These are phyloP conservation scores for Termitomyces sp. DNA, from an alignment of 768 basidiomycete genomes.

Conservation along the genomic window DNA sequence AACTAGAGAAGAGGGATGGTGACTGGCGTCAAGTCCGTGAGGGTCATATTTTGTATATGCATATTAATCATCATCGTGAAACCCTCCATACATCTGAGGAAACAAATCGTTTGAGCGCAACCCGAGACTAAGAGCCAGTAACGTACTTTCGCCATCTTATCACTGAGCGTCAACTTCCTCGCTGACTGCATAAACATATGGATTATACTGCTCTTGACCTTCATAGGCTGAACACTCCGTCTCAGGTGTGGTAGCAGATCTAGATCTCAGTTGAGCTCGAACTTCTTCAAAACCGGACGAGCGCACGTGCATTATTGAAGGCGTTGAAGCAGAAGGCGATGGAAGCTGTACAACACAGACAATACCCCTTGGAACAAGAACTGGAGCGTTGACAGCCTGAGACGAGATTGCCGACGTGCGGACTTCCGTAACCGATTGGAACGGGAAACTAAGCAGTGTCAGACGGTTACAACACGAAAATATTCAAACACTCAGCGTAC, in stretches of 20 bases:
- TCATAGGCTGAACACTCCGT: constrained; percentile 16
- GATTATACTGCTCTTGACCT: constrained; percentile 17
- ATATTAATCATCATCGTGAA: constrained; percentile 25
- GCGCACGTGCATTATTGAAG: constrained; percentile 15
- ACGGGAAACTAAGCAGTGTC: constrained; percentile 1
- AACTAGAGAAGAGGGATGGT: constrained; percentile 35
- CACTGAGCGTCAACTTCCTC: constrained; percentile 21
- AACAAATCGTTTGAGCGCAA: background rate
- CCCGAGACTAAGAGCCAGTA: background rate
- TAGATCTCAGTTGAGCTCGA: background rate
- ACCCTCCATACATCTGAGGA: constrained; percentile 22
- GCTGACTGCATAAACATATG: constrained; percentile 18
- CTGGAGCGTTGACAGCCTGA: constrained; percentile 75
- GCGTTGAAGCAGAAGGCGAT: constrained; percentile 21
- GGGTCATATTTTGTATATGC: constrained; percentile 31
- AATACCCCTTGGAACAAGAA: constrained; percentile 68
- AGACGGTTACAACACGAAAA: background rate
- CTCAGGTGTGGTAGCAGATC: constrained; percentile 16
- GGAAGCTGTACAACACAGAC: constrained; percentile 21
- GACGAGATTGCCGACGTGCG: constrained; percentile 36
- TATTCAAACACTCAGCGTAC: constrained; percentile 20
- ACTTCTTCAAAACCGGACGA: background rate
- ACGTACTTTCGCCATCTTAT: constrained; percentile 27
- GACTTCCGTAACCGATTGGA: constrained; percentile 18
- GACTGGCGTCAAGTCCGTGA: constrained; percentile 28